Evolutionary conservation across 192 early-diverging fungal species (phyloP).

Genomic region (Dimargaris cristalligena): DNA sequence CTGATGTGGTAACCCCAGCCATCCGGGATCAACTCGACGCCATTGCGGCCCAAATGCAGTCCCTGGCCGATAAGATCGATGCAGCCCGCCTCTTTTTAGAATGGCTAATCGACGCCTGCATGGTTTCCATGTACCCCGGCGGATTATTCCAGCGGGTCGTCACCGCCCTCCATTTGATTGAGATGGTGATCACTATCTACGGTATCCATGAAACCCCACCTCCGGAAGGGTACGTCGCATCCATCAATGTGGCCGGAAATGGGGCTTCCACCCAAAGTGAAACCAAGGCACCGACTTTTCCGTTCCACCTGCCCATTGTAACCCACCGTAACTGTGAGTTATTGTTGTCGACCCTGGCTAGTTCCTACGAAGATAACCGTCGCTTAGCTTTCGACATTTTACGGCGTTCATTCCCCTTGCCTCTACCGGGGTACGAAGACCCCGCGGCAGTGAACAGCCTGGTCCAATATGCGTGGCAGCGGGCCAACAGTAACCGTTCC

Average conservation of each 20-base stretch:
- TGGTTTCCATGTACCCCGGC: slow-evolving; percentile 53
- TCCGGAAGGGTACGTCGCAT: slow-evolving; percentile 23
- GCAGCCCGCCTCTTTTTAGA: slow-evolving; percentile 34
- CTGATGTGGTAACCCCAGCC: background rate
- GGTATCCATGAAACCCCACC: slow-evolving; percentile 30
- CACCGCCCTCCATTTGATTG: slow-evolving; percentile 35
- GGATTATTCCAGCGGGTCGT: slow-evolving; percentile 52
- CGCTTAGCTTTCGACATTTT: slow-evolving; percentile 53
- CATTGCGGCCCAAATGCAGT: slow-evolving; percentile 11
- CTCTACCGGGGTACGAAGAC: slow-evolving; percentile 35
- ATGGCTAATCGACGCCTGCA: slow-evolving; percentile 39
- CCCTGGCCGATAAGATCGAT: slow-evolving; percentile 22
- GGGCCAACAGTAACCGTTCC: slow-evolving; percentile 48
- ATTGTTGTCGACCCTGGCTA: slow-evolving; percentile 41
- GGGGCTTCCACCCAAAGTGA: background rate
- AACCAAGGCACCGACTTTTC: slow-evolving; percentile 26
- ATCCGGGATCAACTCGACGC: background rate
- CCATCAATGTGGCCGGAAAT: background rate
- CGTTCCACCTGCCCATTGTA: slow-evolving; percentile 33
- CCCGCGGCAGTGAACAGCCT: slow-evolving; percentile 29
- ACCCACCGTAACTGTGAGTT: slow-evolving; percentile 28
- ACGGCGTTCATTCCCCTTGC: slow-evolving; percentile 38
- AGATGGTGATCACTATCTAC: slow-evolving; percentile 31
- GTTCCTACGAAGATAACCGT: slow-evolving; percentile 63
- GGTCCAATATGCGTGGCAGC: slow-evolving; percentile 38